Percentiles rank a stretch among this genome's conserved stretches.
These are phyloP conservation scores for Aphanomyces astaci DNA, from an alignment of 352 stramenopile species.

Conservation along the genomic window DNA sequence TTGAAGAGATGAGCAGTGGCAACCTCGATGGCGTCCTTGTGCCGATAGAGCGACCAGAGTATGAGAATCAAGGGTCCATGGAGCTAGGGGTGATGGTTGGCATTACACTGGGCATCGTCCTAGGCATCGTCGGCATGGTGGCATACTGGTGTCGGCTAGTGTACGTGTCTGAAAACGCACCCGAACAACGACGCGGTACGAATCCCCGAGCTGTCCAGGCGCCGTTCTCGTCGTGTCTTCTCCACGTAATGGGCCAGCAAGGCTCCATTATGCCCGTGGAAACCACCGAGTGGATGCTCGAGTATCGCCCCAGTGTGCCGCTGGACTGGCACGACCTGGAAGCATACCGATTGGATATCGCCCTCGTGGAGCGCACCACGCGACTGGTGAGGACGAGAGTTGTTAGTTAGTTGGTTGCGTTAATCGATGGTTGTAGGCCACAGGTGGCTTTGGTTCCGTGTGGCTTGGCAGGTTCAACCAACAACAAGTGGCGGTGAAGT, in stretches of 20 bases:
- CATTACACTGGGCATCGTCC: background rate
- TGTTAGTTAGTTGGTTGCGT: background rate
- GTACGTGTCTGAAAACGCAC: background rate
- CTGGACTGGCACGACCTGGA: background rate
- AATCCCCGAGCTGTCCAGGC: too few species aligned
- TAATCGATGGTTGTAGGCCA: background rate
- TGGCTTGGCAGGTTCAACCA: background rate
- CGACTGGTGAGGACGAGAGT: background rate
- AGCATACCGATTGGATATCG: background rate
- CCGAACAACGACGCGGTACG: background rate
- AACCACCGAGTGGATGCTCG: background rate
- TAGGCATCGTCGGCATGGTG: background rate
- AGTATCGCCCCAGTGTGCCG: background rate
- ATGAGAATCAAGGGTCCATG: too few species aligned
- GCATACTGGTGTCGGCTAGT: too few species aligned
- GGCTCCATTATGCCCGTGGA: too few species aligned
- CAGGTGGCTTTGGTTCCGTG: background rate
- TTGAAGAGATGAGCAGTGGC: too few species aligned
- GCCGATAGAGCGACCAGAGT: too few species aligned
- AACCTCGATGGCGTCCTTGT: too few species aligned
- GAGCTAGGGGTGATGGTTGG: background rate
- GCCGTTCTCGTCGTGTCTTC: too few species aligned
- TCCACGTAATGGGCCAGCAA: too few species aligned
- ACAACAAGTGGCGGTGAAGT: background rate
- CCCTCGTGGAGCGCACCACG: background rate